These are phyloP conservation scores for Acanthamoeba lugdunensis DNA, from an alignment of 208 protist genomes.

Conservation along the genomic window DNA sequence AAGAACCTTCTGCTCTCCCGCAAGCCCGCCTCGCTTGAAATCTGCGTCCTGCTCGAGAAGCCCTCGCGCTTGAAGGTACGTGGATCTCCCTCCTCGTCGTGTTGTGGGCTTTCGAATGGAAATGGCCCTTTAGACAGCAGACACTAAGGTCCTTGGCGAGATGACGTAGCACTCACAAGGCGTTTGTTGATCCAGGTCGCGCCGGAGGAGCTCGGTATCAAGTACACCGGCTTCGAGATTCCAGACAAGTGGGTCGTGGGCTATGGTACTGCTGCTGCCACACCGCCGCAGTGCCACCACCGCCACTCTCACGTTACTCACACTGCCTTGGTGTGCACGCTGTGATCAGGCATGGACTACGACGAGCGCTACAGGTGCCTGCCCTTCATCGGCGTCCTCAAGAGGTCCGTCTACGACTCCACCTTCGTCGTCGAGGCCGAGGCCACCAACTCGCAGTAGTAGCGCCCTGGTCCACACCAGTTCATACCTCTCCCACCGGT, in stretches of 20 bases:
- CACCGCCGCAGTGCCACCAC: neutral
- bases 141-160: too few species aligned
- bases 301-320: neutral
- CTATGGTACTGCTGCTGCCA: constrained; percentile 10
- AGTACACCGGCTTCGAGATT: constrained; percentile 65
- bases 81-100: neutral
- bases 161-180: too few species aligned
- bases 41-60: constrained; percentile 62
- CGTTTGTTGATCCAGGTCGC: neutral
- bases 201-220: constrained; percentile 36
- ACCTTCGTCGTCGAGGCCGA: neutral
- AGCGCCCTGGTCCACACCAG: too few species aligned
- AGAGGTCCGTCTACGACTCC: constrained; percentile 52
- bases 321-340: neutral
- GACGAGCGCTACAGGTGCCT: constrained; percentile 66
- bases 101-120: neutral
- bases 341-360: constrained; percentile 48
- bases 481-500: too few species aligned
- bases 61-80: constrained; percentile 45
- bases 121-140: neutral
- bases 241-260: constrained; percentile 69
- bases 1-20: constrained; percentile 60
- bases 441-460: neutral
- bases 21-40: constrained; percentile 58
- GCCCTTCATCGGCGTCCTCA: constrained; percentile 68